Evolutionary conservation across 1,284 basidiomycete species (phyloP), one percentile per base, ranked within the genome.

Genomic region (Puccinia triticina): DNA sequence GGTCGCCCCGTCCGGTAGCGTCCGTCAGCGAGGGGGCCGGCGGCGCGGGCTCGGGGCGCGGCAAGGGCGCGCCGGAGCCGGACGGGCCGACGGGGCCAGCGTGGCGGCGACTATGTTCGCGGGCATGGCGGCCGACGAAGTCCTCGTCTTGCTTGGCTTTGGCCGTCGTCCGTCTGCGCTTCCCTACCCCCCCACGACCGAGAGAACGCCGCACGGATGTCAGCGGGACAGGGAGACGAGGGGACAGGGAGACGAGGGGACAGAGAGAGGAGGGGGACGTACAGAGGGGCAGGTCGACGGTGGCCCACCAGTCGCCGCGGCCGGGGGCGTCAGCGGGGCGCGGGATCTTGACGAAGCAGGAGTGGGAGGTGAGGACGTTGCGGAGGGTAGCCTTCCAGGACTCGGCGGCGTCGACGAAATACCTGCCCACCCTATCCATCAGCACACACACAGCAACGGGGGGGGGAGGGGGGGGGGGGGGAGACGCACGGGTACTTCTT

Each of bases 131-230:
- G 11, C 80, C 80, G 8, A 82, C 43, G 34, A 82, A 82, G 29
- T 82, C 80, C 71, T 82, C 80, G 59, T 82, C 80, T 55, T 82
- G 80, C 50, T 82, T 82, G 8, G 80, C 80, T 71, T 82, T 82
- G 0, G 80, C 80, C 0, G 80, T 82, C 23, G 80, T 82, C 34
- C 80, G 67, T 43, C 80, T 53, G 18, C 73, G 43, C 75, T 82
- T 82, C 80, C 80, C 80, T 82, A 59, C 34, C 5, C 12, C 4
- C n/a, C 2, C n/a, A 43, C 11, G 14, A 50, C n/a, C 43, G 53
- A 73, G 21, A 50, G 61, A 46, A 76, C 50, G 21, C 32, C n/a
- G n/a, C n/a, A n/a, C n/a, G n/a, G n/a, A n/a, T n/a, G n/a, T n/a
- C n/a, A n/a, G n/a, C n/a, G n/a, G n/a, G n/a, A n/a, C n/a, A n/a